Conservation (phyloP, 2,329 filamentous ascomycete species). For the Paecilomyces formosus region DNA sequence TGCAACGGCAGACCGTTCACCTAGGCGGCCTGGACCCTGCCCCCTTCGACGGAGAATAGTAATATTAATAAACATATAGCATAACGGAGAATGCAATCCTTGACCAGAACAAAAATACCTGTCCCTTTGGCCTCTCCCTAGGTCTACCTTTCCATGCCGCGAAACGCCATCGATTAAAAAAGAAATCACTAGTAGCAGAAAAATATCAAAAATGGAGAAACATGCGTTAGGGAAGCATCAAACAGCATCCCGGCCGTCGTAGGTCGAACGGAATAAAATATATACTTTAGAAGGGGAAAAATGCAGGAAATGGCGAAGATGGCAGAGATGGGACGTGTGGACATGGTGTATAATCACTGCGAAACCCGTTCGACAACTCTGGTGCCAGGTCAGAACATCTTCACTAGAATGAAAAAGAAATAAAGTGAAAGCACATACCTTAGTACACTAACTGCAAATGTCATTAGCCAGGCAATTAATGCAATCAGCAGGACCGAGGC, state of each 20-base stretch:
- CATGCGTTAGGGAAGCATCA: background rate
- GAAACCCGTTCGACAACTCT: constrained; percentile 31
- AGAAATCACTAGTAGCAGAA: background rate
- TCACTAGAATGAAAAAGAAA: background rate
- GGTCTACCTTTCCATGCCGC: background rate
- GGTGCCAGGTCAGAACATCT: constrained; percentile 14
- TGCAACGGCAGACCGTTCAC: background rate
- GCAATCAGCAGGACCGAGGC: constrained; percentile 73
- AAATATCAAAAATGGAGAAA: background rate
- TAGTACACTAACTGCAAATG: constrained; percentile 79
- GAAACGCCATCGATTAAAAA: background rate
- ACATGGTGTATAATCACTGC: constrained; percentile 6
- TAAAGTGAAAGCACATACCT: constrained; percentile 36
- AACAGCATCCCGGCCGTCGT: background rate
- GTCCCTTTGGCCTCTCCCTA: background rate
- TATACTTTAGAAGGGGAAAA: background rate
- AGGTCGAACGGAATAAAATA: background rate
- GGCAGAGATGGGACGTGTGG: background rate
- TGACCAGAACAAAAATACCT: background rate
- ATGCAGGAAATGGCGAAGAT: background rate
- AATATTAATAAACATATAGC: background rate
- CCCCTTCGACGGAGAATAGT: background rate
- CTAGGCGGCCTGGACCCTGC: background rate
- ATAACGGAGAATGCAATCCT: background rate
- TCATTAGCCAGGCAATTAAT: constrained; percentile 81